Base-by-base conservation (phyloP, 306 rosid genomes). In the Medicago arabica region DNA sequence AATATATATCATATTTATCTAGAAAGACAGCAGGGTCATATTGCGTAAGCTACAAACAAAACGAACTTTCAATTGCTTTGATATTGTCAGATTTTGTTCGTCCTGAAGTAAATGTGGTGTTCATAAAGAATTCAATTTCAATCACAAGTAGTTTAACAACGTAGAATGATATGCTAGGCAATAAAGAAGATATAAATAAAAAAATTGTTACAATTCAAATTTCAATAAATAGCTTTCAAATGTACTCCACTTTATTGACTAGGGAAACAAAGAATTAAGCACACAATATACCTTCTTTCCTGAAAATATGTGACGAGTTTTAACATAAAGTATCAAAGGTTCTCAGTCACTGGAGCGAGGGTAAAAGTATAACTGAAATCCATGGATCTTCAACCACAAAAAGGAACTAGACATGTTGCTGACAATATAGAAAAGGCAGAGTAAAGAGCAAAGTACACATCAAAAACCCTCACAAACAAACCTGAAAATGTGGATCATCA, bases 401-500 rank as follows among this genome's bases (percentile, higher is more conserved):
- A 54, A 51, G 44, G 58, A 71, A 71, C 34, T 23, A 44, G 21
- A 8, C 58, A 16, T 41, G 14, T 64, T 31, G 69, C 71, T 71
- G 46, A 39, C 58, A 17, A 46, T 40, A 49, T 72, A 19, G 49
- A 68, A 46, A 61, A 70, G 21, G 57, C 1, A 51, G 57, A 51
- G 16, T 16, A 2, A 51, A 51, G 10, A 51, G 57, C 11, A 51
- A 51, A n/a, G 11, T 51, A 51, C 23, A 51, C 19, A 16, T 51
- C 2, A 51, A 51, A 60, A 76, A 80, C 49, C 10, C n/a, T 72
- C 21, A 31, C 6, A 64, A 50, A 57, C 64, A 83, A 73, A 93
- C 99, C 98, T 96, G 98, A 87, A 96, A 96, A 88, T 96, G 99
- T 40, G 98, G 98, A 86, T 96, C 99, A 78, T 96, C 99, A 21